Conservation (phyloP, 2,329 filamentous ascomycete genomes). For the Penicillium hesseltinei region DNA sequence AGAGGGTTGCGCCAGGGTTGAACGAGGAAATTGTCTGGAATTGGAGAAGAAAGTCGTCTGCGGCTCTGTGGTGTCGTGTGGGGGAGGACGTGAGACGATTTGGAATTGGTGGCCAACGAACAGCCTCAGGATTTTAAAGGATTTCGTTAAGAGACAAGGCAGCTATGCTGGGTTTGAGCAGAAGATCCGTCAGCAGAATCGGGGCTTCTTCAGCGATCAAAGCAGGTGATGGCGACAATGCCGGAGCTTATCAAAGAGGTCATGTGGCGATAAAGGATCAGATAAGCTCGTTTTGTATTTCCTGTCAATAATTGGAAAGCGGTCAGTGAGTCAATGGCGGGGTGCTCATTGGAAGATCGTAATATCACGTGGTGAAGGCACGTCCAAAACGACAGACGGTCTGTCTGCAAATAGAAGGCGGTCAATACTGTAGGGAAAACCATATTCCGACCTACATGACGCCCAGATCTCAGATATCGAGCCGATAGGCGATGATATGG, state of each 20-base stretch:
- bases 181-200: background rate
- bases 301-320: background rate
- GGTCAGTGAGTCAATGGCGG: background rate
- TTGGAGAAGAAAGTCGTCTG: background rate
- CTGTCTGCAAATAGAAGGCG: constrained; percentile 8
- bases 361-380: background rate
- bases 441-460: constrained; percentile 22
- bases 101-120: background rate
- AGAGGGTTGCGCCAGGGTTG: background rate
- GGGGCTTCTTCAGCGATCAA: background rate
- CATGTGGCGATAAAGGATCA: background rate
- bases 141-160: too few species aligned
- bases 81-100: background rate
- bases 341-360: background rate
- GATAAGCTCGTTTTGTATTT: background rate
- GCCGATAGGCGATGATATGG: constrained; percentile 25
- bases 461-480: constrained; percentile 15
- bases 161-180: background rate
- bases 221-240: background rate
- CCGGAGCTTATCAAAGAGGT: background rate
- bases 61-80: background rate
- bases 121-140: background rate
- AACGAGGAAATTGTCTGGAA: background rate
- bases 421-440: background rate
- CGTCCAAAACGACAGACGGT: background rate